Base-by-base conservation (phyloP, 2,329 filamentous ascomycete genomes). In the Aspergillus neotritici region DNA sequence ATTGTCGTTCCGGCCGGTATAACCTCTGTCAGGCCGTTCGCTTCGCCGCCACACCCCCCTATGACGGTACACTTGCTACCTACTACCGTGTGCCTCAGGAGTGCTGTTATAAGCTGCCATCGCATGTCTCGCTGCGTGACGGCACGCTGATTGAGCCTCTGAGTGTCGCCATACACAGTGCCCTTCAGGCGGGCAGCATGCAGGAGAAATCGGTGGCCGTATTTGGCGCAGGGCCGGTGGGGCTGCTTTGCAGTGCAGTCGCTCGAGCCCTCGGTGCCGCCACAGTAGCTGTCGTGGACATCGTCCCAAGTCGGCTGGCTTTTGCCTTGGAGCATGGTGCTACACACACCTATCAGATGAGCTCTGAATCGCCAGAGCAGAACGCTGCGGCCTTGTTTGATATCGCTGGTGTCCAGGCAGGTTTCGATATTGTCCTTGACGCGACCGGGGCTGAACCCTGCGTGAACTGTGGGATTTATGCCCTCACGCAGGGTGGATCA, bases 41-140 rank as follows among this genome's bases (percentile, higher is more conserved):
- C 16, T 96, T 96, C 61, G 89, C 90, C 31, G 89, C 90, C 1
- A 95, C 89, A 9, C 90, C 90, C 8, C 90, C 90, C 1, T 81
- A 83, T 63, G 82, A 94, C 65, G 89, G 89, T 37, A 95, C 90
- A 0, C 72, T 96, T 39, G 82, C 87, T 0, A 86, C 86, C 40
- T 91, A 89, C 73, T 95, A 90, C 75, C 61, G 73, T 11, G 74
- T 88, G 1, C 86, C 89, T 1, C 78, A 82, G 53, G 89, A 95
- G 65, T 94, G 91, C 64, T 94, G 87, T 76, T 93, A 89, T 69
- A 86, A 86, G 71, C 78, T 96, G 12, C 87, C 90, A 3, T 1
- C 31, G 1, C 52, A 55, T 31, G 41, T 57, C 13, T 56, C 7
- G 78, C 71, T 91, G 40, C 84, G 90, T 61, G 87, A 95, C 67